Evolutionary conservation across 805 yeast genomes (phyloP).

Genomic region (Kodamaea restingae): DNA sequence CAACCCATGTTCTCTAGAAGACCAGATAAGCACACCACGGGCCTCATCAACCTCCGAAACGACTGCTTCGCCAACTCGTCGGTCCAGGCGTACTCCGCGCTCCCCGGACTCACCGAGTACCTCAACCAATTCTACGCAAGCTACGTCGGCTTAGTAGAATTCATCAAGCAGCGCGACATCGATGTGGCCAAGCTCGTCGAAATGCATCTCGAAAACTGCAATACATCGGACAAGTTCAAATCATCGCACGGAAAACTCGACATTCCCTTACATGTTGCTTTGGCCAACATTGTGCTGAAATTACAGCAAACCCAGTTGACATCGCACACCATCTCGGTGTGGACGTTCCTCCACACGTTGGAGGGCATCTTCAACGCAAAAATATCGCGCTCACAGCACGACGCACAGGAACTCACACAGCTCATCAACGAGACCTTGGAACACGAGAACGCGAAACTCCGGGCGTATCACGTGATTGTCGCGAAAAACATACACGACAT

Average conservation of each 20-base stretch:
- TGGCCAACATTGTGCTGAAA: slow-evolving; percentile 48
- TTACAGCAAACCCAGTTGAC: slow-evolving; percentile 60
- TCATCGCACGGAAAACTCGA: slow-evolving; percentile 22
- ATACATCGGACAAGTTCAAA: slow-evolving; percentile 12
- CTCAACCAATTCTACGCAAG: slow-evolving; percentile 39
- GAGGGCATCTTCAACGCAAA: slow-evolving; percentile 70
- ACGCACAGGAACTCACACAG: slow-evolving; percentile 90
- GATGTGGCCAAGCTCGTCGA: slow-evolving; percentile 14
- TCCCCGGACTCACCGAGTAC: slow-evolving; percentile 57
- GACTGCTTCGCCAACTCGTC: slow-evolving; percentile 94
- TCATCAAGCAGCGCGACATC: slow-evolving; percentile 17
- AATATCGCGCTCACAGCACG: slow-evolving; percentile 82
- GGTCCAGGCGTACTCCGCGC: slow-evolving; percentile 69
- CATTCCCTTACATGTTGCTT: slow-evolving; percentile 53
- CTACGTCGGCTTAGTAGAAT: slow-evolving; percentile 20
- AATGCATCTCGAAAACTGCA: slow-evolving; percentile 6
- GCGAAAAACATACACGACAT: slow-evolving; percentile 9
- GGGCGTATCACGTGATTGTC: slow-evolving; percentile 24
- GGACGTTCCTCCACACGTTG: slow-evolving; percentile 72
- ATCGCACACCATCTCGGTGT: slow-evolving; percentile 59
- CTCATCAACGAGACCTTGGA: slow-evolving; percentile 73
- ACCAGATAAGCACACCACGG: slow-evolving; percentile 75
- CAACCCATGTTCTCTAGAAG: slow-evolving; percentile 44
- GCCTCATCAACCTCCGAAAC: slow-evolving; percentile 73
- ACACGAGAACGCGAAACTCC: slow-evolving; percentile 51